These are phyloP conservation scores for Cryphonectria carpinicola DNA, from an alignment of 2,329 filamentous ascomycete species.

Conservation along the genomic window DNA sequence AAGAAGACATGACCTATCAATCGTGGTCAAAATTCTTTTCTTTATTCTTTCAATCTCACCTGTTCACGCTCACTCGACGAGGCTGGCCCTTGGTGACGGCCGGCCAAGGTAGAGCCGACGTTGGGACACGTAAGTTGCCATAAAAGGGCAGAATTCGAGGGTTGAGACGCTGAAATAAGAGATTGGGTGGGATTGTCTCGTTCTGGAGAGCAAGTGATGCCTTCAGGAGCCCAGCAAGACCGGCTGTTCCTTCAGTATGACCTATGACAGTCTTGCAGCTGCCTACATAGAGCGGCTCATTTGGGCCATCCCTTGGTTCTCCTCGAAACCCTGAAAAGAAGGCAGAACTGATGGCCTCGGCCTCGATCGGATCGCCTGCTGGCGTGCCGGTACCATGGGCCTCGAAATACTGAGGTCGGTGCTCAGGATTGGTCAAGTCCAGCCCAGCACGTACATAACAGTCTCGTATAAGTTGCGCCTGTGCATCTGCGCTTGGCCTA, in stretches of 20 bases:
- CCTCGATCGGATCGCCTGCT: constrained; percentile 33
- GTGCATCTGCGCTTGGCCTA: constrained; percentile 44
- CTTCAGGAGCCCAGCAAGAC: constrained; percentile 46
- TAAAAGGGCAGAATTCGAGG: constrained; percentile 38
- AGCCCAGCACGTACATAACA: constrained; percentile 38
- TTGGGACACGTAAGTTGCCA: constrained; percentile 30
- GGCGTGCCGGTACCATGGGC: constrained; percentile 45
- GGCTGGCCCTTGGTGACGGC: neutral
- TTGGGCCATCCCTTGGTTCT: no score
- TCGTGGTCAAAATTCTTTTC: no score
- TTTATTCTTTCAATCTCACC: neutral
- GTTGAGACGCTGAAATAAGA: constrained; percentile 41
- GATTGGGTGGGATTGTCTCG: constrained; percentile 40
- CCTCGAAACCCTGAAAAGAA: constrained; percentile 30
- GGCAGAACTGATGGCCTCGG: constrained; percentile 36
- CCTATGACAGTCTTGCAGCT: constrained; percentile 40
- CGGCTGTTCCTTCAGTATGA: constrained; percentile 46
- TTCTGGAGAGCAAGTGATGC: constrained; percentile 42
- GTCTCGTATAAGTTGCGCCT: constrained; percentile 45
- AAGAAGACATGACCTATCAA: no score
- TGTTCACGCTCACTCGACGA: constrained; percentile 18
- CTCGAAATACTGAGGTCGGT: constrained; percentile 46
- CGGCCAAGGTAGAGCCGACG: neutral
- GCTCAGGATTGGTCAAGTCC: constrained; percentile 32
- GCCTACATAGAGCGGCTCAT: constrained; percentile 10